Evolutionary conservation across 441 rosid genomes (phyloP), one percentile per base, ranked within the genome.

Genomic region (Bruguiera hainesii): DNA sequence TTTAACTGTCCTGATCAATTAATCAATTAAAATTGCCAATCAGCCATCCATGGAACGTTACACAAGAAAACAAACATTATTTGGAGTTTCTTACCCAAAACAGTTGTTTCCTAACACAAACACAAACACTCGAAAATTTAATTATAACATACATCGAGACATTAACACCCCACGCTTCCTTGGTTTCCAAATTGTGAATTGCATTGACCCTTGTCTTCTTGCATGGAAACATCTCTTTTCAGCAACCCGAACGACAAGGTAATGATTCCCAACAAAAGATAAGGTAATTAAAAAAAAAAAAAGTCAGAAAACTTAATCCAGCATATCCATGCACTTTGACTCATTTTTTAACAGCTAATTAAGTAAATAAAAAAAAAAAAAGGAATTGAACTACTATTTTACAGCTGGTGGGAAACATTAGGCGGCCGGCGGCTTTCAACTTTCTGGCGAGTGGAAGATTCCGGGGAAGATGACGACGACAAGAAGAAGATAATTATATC

Each of bases 401-500:
- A 59, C 56, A 60, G 60, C 46, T 67, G 53, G 51, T 51, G 55
- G 39, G 61, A 56, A 69, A 20, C 48, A 39, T 69, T 60, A 49
- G 28, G 64, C 61, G 21, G 39, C 72, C 63, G 69, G 70, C 49
- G 52, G 60, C 48, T 76, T 35, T 30, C 56, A 8, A 52, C 28
- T 20, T 48, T n/a, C 76, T 66, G 75, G 57, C 56, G 76, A 61
- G 18, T 62, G 59, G 60, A 51, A 39, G 71, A 49, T n/a, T 68
- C 81, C 16, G 73, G 42, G 9, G 71, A 64, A 1, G 78, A 65
- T 13, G 80, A 71, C 7, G 74, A 84, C 13, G 87, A 80, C 65
- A 83, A 63, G 37, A 84, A 71, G 70, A 76, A 71, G 73, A 90
- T 66, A 11, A 91, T 68, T 18, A 84, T 72, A 66, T 94, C 98